Percentiles rank a stretch among this genome's conserved stretches.
Conservation (phyloP, 805 yeast species). For the Candida wancherniae region DNA sequence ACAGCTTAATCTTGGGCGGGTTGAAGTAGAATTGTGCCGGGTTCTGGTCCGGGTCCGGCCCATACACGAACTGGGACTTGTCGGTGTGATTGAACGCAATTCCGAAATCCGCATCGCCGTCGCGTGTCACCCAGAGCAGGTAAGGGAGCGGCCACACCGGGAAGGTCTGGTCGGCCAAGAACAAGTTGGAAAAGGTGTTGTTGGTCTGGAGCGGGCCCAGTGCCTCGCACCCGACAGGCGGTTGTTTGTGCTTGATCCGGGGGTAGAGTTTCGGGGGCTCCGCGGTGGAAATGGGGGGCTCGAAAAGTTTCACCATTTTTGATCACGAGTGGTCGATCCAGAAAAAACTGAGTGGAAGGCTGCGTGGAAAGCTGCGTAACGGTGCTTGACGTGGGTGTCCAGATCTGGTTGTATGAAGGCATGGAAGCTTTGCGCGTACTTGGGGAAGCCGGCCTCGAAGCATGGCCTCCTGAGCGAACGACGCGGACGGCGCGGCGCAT, state of each 20-base stretch:
- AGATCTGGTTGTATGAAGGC: too few species aligned
- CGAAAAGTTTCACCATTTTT: conserved; percentile 26
- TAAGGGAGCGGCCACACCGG: conserved; percentile 85
- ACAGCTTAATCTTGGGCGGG: conserved; percentile 62
- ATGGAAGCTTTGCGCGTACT: too few species aligned
- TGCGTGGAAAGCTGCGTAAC: conserved; percentile 1
- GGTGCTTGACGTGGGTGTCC: too few species aligned
- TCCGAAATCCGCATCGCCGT: conserved; percentile 47
- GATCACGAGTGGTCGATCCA: not conserved
- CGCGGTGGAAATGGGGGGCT: conserved; percentile 36
- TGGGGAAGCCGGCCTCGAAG: too few species aligned
- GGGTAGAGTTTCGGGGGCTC: conserved; percentile 44
- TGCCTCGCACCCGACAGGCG: conserved; percentile 28
- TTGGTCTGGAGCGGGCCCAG: conserved; percentile 61
- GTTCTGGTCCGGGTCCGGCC: conserved; percentile 50
- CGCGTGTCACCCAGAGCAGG: conserved; percentile 61
- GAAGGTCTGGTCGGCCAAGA: conserved; percentile 59
- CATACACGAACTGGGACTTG: conserved; percentile 59
- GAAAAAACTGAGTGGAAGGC: not conserved
- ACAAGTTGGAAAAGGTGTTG: conserved; percentile 70
- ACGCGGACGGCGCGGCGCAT: too few species aligned
- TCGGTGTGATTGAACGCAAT: conserved; percentile 64
- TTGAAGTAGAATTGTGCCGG: conserved; percentile 62
- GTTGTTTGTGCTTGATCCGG: conserved; percentile 27
- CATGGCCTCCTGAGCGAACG: too few species aligned